These are phyloP conservation scores for Schizophyllum amplum DNA, from an alignment of 1,284 basidiomycete genomes.

Conservation along the genomic window DNA sequence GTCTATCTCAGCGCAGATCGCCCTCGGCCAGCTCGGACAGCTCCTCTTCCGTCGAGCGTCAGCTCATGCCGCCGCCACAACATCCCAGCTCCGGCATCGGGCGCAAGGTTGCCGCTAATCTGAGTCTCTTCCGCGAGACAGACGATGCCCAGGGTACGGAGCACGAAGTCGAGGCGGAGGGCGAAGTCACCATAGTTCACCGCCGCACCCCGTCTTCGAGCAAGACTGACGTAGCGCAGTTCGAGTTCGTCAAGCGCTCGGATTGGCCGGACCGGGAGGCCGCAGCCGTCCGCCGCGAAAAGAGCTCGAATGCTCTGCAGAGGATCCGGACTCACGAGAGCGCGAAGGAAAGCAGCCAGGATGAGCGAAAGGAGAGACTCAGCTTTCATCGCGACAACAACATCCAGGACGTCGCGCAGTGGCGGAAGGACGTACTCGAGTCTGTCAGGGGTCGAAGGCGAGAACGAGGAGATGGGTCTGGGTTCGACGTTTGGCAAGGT, in stretches of 20 bases:
- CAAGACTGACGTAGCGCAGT: slow-evolving; percentile 47
- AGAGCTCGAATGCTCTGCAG: slow-evolving; percentile 51
- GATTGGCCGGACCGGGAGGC: slow-evolving; percentile 74
- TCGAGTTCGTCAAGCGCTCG: slow-evolving; percentile 73
- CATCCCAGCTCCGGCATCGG: slow-evolving; percentile 44
- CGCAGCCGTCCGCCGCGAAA: slow-evolving; percentile 56
- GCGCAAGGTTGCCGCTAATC: slow-evolving; percentile 70
- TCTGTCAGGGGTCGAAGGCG: slow-evolving; percentile 1
- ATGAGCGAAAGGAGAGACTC: slow-evolving; percentile 27
- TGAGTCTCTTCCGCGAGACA: slow-evolving; percentile 75
- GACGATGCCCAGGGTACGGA: slow-evolving; percentile 37
- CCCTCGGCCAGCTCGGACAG: slow-evolving; percentile 28
- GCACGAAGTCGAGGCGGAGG: slow-evolving; percentile 29
- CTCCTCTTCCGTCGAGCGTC: slow-evolving; percentile 26
- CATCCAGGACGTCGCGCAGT: neutral
- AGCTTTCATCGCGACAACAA: slow-evolving; percentile 5
- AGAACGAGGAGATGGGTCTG: slow-evolving; percentile 4
- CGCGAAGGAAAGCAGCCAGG: slow-evolving; percentile 23
- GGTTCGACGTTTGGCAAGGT: slow-evolving; percentile 15
- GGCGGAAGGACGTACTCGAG: neutral
- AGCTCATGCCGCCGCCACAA: slow-evolving; percentile 21
- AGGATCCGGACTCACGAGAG: slow-evolving; percentile 44
- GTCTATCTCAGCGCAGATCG: slow-evolving; percentile 10
- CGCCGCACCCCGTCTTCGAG: slow-evolving; percentile 36
- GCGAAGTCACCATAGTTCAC: slow-evolving; percentile 23